Percentiles rank a stretch among this genome's conserved stretches.
These are phyloP conservation scores for Nicotiana benthamiana DNA, from an alignment of 257 asterid species.

Conservation along the genomic window DNA sequence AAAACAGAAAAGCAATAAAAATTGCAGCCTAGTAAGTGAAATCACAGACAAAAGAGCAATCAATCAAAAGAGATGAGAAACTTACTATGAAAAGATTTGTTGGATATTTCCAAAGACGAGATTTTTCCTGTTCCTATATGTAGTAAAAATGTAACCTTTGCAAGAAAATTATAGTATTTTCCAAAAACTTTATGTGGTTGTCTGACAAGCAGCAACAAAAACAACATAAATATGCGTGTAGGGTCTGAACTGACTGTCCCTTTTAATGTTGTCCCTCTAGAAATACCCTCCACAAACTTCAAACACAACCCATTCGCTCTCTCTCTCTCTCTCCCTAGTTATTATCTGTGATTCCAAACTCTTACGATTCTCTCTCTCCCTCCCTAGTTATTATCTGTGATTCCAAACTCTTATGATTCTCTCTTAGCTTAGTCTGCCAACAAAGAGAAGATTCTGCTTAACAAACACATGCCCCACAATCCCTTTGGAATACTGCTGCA, in stretches of 20 bases:
- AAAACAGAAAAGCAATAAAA: background rate
- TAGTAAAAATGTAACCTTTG: background rate
- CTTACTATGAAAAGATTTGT: conserved; percentile 41
- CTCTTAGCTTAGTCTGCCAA: conserved; percentile 3
- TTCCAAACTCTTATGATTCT: conserved; percentile 12
- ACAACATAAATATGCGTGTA: conserved; percentile 19
- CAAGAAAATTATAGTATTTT: conserved; percentile 12
- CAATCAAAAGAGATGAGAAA: conserved; percentile 16
- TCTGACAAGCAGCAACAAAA: conserved; percentile 26
- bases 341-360: background rate
- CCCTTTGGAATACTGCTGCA: conserved; percentile 9
- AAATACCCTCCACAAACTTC: background rate
- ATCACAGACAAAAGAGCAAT: conserved; percentile 8
- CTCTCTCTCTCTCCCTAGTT: conserved; percentile 8
- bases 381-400: conserved; percentile 19
- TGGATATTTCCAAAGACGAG: conserved; percentile 57
- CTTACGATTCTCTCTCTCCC: conserved; percentile 34
- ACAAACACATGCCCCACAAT: conserved; percentile 11
- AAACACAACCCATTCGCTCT: background rate
- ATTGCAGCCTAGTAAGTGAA: background rate
- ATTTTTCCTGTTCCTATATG: background rate
- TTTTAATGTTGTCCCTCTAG: background rate
- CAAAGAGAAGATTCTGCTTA: conserved; percentile 23
- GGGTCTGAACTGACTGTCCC: conserved; percentile 5
- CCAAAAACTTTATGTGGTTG: conserved; percentile 18